Conservation (phyloP, 1,284 basidiomycete species). For the Veloboletus limbatus region DNA sequence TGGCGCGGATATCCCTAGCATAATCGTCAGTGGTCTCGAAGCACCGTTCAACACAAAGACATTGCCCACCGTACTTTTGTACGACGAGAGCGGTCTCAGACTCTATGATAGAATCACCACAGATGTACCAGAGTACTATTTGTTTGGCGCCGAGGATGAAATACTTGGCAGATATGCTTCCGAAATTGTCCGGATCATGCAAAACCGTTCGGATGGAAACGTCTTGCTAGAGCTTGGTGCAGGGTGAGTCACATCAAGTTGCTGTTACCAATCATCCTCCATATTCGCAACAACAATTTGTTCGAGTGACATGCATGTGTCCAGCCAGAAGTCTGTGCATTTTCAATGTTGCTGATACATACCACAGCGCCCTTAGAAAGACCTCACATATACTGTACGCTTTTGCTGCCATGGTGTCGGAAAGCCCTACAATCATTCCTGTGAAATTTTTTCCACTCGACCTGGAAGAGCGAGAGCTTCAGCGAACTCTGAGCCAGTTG, state of each 20-base stretch:
- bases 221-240: slow-evolving; percentile 84
- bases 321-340: too few relatives aligned
- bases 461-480: slow-evolving; percentile 83
- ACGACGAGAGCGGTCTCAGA: slow-evolving; percentile 80
- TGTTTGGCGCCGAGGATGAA: slow-evolving; percentile 76
- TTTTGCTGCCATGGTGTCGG: slow-evolving; percentile 54
- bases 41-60: slow-evolving; percentile 55
- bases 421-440: slow-evolving; percentile 39
- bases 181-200: slow-evolving; percentile 73
- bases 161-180: slow-evolving; percentile 62
- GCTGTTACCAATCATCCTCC: neutral
- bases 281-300: neutral
- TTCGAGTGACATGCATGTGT: too few relatives aligned
- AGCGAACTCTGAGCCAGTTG: slow-evolving; percentile 77
- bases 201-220: slow-evolving; percentile 44
- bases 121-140: slow-evolving; percentile 83
- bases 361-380: slow-evolving; percentile 77
- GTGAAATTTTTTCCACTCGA: slow-evolving; percentile 94
- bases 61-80: slow-evolving; percentile 84
- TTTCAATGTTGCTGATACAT: slow-evolving; percentile 18
- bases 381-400: slow-evolving; percentile 85
- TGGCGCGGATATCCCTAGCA: slow-evolving; percentile 32
- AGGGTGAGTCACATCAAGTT: slow-evolving; percentile 61
- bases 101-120: slow-evolving; percentile 86
- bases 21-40: slow-evolving; percentile 56